phyloP scores from a whole-genome alignment of 2,329 filamentous ascomycete species.

The Alternaria rosae region DNA sequence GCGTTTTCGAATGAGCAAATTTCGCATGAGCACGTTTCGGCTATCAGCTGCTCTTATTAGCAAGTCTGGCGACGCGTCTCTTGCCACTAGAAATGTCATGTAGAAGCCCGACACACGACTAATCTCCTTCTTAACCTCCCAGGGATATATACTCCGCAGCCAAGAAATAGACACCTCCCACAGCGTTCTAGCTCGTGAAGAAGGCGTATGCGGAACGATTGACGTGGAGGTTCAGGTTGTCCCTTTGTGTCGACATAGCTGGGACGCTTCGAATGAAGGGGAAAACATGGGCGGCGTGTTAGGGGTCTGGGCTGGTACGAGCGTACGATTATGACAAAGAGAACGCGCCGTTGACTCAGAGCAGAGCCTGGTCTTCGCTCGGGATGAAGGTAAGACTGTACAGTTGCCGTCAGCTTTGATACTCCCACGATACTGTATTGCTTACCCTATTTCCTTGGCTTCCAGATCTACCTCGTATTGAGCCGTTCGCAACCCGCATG shows the following conservation, averaged over 20 bases:
- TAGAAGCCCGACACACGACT: background rate
- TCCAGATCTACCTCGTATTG: background rate
- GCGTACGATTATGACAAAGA: background rate
- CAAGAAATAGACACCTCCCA: background rate
- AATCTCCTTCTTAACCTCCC: background rate
- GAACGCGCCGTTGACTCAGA: background rate
- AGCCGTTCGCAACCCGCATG: background rate
- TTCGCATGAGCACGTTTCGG: background rate
- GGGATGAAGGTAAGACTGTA: background rate
- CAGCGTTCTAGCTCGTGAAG: fast-evolving
- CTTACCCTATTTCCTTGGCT: background rate
- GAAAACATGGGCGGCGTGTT: background rate
- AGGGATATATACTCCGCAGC: background rate
- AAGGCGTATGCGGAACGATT: fast-evolving
- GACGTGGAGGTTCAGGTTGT: too few species aligned
- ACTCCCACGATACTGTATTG: background rate
- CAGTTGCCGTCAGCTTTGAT: background rate
- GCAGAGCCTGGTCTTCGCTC: too few species aligned
- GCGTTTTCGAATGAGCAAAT: background rate
- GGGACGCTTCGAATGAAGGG: background rate
- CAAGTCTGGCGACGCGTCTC: background rate
- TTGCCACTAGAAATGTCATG: background rate
- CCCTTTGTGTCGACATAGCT: too few species aligned
- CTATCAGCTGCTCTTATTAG: background rate
- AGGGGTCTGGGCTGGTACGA: background rate